Evolutionary conservation across 495 filamentous ascomycete genomes (phyloP).

Genomic region (Tuber calosporum): DNA sequence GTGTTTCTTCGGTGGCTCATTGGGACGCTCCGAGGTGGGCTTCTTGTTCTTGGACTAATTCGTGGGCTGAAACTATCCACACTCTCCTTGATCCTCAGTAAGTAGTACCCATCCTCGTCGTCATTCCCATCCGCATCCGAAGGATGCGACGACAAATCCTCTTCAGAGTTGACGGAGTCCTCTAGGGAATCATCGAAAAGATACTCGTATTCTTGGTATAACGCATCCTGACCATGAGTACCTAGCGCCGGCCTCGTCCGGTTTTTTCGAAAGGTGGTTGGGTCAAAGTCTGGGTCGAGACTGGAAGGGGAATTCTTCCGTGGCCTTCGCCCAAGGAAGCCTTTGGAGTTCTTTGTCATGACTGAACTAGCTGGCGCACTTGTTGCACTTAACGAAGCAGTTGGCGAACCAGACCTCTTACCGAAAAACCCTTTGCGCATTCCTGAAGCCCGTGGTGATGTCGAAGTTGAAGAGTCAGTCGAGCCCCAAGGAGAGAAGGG

Average conservation of each 20-base stretch:
- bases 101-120: constrained; percentile 36
- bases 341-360: constrained; percentile 31
- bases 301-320: constrained; percentile 30
- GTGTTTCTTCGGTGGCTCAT: constrained; percentile 28
- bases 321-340: constrained; percentile 29
- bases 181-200: constrained; percentile 38
- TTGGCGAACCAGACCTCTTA: constrained; percentile 39
- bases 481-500: constrained; percentile 38
- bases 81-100: constrained; percentile 25
- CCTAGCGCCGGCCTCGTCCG: constrained; percentile 35
- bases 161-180: constrained; percentile 25
- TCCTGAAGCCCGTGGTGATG: constrained; percentile 30
- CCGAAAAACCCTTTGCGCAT: constrained; percentile 33
- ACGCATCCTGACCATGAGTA: constrained; percentile 35
- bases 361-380: constrained; percentile 28
- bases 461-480: constrained; percentile 35
- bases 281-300: constrained; percentile 36
- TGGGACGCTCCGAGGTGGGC: constrained; percentile 28
- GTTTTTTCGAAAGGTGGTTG: constrained; percentile 41
- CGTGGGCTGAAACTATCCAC: not conserved
- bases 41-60: constrained; percentile 31
- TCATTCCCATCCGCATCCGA: constrained; percentile 31
- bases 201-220: constrained; percentile 42
- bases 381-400: constrained; percentile 26
- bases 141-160: constrained; percentile 31